phyloP scores from a whole-genome alignment of 2,329 filamentous ascomycete species.

The Nothophaeocryptopus gaeumannii region DNA sequence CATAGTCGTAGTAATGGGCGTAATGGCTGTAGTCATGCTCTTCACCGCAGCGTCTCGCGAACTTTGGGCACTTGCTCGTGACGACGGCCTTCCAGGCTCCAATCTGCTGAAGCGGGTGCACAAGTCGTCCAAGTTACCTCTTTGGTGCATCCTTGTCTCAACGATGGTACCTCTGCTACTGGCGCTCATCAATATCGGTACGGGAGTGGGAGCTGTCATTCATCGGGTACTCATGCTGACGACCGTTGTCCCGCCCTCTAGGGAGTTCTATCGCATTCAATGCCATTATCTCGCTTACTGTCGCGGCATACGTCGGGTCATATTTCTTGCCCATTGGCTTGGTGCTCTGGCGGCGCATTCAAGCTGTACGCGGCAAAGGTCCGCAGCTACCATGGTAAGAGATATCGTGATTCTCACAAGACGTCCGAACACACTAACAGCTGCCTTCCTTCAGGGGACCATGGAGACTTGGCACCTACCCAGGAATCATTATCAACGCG shows the following conservation, averaged over 20 bases:
- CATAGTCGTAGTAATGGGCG: neutral
- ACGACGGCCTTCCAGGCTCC: neutral
- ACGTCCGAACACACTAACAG: neutral
- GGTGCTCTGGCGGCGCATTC: conserved; percentile 2
- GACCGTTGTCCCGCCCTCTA: no score
- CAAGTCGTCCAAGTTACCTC: neutral
- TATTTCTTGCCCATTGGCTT: conserved; percentile 1
- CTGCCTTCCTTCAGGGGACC: neutral
- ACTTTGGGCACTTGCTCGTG: conserved; percentile 2
- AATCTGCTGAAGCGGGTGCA: neutral
- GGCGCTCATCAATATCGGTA: conserved; percentile 6
- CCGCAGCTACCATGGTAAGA: neutral
- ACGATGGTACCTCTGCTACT: neutral
- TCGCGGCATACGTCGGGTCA: conserved; percentile 1
- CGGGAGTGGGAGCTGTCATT: no score
- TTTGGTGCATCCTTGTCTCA: neutral
- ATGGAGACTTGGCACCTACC: neutral
- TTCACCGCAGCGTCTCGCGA: neutral
- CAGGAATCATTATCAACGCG: conserved; percentile 2
- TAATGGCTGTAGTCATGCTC: neutral
- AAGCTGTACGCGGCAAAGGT: conserved; percentile 1
- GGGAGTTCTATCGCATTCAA: conserved; percentile 3
- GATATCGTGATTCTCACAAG: no score
- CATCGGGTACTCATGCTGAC: no score
- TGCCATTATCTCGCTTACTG: conserved; percentile 4